phyloP scores from a whole-genome alignment of 2,329 filamentous ascomycete genomes.

The Dothistroma pini region DNA sequence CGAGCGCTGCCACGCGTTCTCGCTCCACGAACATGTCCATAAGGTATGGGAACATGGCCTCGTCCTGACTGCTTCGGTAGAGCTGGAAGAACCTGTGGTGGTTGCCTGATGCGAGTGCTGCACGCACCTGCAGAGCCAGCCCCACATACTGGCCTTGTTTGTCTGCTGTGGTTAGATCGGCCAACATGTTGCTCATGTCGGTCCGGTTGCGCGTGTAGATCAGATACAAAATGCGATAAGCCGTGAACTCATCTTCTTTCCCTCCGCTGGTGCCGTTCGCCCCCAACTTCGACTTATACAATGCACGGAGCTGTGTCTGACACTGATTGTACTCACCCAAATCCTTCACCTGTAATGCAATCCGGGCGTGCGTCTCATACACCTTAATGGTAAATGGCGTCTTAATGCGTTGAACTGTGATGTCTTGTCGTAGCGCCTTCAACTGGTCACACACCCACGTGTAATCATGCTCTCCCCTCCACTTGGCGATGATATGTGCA shows the following conservation, averaged over 20 bases:
- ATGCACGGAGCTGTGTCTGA: constrained; percentile 90
- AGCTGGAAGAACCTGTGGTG: constrained; percentile 98
- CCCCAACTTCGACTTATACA: constrained; percentile 83
- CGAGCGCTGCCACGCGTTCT: constrained; percentile 84
- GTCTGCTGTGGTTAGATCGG: constrained; percentile 98
- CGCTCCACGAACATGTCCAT: constrained; percentile 99
- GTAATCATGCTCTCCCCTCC: constrained; percentile 91
- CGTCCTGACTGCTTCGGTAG: constrained; percentile 75
- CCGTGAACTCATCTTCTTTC: constrained; percentile 93
- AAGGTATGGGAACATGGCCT: constrained; percentile 83
- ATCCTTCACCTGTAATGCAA: constrained; percentile 96
- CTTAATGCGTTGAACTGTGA: constrained; percentile 96
- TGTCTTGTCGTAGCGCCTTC: constrained; percentile 95
- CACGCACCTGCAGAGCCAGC: constrained; percentile 88
- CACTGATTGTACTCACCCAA: constrained; percentile 99
- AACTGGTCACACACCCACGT: constrained; percentile 98
- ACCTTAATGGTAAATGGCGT: constrained; percentile 95
- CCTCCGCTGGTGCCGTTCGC: constrained; percentile 67
- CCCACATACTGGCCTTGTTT: constrained; percentile 80
- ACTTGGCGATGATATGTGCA: constrained; percentile 88
- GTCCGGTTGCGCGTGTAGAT: constrained; percentile 98
- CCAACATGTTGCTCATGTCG: constrained; percentile 95
- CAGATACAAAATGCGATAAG: constrained; percentile 99
- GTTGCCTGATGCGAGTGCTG: constrained; percentile 86
- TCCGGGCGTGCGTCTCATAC: constrained; percentile 96